Evolutionary conservation across 1,284 basidiomycete genomes (phyloP).

Genomic region (Tetrapyrgos nigripes): DNA sequence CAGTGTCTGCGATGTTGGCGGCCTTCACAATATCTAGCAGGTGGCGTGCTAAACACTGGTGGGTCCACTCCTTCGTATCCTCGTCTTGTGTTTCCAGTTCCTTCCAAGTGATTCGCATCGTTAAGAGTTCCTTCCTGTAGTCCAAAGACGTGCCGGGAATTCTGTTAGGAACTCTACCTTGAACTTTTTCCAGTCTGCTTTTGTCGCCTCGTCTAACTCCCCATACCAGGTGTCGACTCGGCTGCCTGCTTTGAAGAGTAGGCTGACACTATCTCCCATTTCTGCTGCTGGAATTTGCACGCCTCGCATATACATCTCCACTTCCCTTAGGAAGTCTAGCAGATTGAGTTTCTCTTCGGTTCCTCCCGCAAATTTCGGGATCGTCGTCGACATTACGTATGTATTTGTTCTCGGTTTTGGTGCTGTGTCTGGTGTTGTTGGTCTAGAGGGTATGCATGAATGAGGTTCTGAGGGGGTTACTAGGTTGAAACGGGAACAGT

Average conservation of each 20-base stretch:
- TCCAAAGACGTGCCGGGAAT: not conserved
- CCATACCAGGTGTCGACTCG: not conserved
- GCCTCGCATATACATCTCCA: not conserved
- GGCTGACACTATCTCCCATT: not conserved
- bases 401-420: too few relatives aligned
- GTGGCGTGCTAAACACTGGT: not conserved
- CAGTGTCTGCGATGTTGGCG: not conserved
- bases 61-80: not conserved
- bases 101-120: not conserved
- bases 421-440: too few relatives aligned
- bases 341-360: not conserved
- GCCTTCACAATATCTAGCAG: not conserved
- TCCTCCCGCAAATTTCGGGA: too few relatives aligned
- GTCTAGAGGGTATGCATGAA: too few relatives aligned
- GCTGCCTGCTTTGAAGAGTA: slow-evolving; percentile 1
- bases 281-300: not conserved
- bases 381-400: too few relatives aligned
- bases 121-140: not conserved
- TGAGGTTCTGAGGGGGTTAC: too few relatives aligned
- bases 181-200: not conserved
- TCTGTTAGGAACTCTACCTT: not conserved
- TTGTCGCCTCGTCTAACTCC: not conserved
- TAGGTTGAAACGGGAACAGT: too few relatives aligned
- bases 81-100: not conserved
- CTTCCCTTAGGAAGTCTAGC: not conserved